Conservation (phyloP, 2,329 filamentous ascomycete genomes). For the Exophiala spinifera region DNA sequence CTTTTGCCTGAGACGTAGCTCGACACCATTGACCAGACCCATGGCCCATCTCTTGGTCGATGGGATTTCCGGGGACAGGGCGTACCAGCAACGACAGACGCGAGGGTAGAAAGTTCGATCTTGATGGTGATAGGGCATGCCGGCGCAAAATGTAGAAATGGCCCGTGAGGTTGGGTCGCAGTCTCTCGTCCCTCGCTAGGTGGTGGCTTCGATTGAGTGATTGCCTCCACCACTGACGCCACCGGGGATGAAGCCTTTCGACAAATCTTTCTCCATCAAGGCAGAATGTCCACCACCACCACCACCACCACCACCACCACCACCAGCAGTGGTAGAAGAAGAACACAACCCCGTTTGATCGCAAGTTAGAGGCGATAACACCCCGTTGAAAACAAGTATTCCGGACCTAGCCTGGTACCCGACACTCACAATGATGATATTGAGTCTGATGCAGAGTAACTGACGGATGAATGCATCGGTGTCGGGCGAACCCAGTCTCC, state of each 20-base stretch:
- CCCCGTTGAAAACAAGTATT: conserved; percentile 18
- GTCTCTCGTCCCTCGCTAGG: conserved; percentile 12
- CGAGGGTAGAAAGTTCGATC: conserved; percentile 18
- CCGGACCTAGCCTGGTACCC: conserved; percentile 26
- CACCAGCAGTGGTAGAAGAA: no score
- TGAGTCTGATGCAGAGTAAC: conserved; percentile 12
- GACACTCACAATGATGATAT: conserved; percentile 22
- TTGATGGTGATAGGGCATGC: conserved; percentile 6
- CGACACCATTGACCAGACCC: conserved; percentile 14
- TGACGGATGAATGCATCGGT: conserved; percentile 20
- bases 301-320: no score
- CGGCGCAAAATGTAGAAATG: conserved; percentile 18
- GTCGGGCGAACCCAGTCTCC: conserved; percentile 17
- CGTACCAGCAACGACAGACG: conserved; percentile 14
- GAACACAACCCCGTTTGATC: conserved; percentile 31
- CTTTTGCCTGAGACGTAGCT: conserved; percentile 13
- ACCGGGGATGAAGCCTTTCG: conserved; percentile 17
- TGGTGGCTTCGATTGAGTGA: conserved; percentile 3
- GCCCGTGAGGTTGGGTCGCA: conserved; percentile 14
- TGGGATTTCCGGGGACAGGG: conserved; percentile 17
- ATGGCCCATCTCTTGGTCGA: conserved; percentile 17
- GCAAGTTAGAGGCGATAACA: conserved; percentile 32
- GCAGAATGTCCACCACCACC: no score
- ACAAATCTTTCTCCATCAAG: no score
- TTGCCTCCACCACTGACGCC: conserved; percentile 15